Evolutionary conservation across 306 rosid species (phyloP).

Genomic region (Comarum palustre): DNA sequence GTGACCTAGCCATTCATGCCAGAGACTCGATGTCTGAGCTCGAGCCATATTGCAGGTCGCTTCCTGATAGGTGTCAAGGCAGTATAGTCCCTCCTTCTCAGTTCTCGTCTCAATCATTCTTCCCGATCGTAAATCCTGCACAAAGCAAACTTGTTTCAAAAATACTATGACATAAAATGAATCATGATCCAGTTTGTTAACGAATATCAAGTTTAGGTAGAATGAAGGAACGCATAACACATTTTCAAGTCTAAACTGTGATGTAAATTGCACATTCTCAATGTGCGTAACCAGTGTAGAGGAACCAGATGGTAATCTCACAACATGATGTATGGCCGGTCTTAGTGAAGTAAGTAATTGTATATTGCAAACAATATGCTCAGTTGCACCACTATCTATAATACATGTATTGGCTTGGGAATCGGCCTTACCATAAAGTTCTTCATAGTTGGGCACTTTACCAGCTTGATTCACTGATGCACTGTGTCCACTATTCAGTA

Average conservation of each 20-base stretch:
- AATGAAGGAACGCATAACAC: neutral
- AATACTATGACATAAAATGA: neutral
- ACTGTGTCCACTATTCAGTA: too few species aligned
- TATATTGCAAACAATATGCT: too few species aligned
- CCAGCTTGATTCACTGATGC: neutral
- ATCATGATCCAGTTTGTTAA: neutral
- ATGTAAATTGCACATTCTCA: neutral
- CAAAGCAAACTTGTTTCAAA: neutral
- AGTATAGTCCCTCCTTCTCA: neutral
- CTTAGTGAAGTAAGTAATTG: too few species aligned
- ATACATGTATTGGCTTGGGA: neutral
- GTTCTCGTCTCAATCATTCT: neutral
- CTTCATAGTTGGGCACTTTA: neutral
- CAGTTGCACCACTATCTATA: too few species aligned
- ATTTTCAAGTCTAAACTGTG: neutral
- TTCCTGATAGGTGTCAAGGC: neutral
- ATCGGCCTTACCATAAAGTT: neutral
- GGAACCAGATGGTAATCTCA: too few species aligned
- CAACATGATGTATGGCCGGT: too few species aligned
- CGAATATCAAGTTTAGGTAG: neutral
- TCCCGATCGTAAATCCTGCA: neutral
- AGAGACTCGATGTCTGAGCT: too few species aligned
- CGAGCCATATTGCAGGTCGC: neutral
- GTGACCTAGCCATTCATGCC: too few species aligned
- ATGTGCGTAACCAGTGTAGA: neutral